Evolutionary conservation across 2,329 filamentous ascomycete genomes (phyloP).

Genomic region (Macroventuria anomochaeta): DNA sequence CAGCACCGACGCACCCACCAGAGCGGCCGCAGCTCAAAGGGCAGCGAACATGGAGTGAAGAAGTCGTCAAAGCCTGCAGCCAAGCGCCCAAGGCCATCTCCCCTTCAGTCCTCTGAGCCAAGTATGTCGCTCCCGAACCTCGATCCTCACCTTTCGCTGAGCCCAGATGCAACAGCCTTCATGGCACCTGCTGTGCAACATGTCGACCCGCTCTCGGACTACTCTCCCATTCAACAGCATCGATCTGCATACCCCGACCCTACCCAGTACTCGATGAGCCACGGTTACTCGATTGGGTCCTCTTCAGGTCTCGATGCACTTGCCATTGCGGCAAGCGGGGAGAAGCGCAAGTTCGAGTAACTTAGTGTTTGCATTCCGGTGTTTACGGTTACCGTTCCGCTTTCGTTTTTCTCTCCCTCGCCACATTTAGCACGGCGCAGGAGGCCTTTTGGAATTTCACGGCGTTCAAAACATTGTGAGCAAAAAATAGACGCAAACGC

Average conservation of each 20-base stretch:
- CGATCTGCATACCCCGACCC: conserved; percentile 44
- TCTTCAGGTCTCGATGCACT: conserved; percentile 48
- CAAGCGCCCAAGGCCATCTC: conserved; percentile 44
- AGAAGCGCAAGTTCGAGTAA: conserved; percentile 48
- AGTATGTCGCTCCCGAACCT: conserved; percentile 34
- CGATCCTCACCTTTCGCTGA: conserved; percentile 37
- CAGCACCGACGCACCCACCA: conserved; percentile 81
- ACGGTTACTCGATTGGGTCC: conserved; percentile 33
- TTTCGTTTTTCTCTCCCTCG: conserved; percentile 7
- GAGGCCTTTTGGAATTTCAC: conserved; percentile 13
- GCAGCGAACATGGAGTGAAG: conserved; percentile 44
- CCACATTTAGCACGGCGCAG: conserved; percentile 21
- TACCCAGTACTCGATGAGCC: conserved; percentile 30
- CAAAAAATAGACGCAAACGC: conserved; percentile 48
- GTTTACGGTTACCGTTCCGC: background rate
- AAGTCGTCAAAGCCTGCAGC: conserved; percentile 43
- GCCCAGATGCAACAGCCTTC: conserved; percentile 35
- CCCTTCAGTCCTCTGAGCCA: conserved; percentile 36
- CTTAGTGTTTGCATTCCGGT: background rate
- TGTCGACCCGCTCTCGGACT: conserved; percentile 32
- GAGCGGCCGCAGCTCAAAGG: conserved; percentile 54
- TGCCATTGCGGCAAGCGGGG: conserved; percentile 46
- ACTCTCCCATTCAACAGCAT: conserved; percentile 19
- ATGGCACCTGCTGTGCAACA: conserved; percentile 40
- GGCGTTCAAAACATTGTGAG: conserved; percentile 32